Base-by-base conservation (phyloP, 148 eudicot species). In the Gaultheria prostrata region DNA sequence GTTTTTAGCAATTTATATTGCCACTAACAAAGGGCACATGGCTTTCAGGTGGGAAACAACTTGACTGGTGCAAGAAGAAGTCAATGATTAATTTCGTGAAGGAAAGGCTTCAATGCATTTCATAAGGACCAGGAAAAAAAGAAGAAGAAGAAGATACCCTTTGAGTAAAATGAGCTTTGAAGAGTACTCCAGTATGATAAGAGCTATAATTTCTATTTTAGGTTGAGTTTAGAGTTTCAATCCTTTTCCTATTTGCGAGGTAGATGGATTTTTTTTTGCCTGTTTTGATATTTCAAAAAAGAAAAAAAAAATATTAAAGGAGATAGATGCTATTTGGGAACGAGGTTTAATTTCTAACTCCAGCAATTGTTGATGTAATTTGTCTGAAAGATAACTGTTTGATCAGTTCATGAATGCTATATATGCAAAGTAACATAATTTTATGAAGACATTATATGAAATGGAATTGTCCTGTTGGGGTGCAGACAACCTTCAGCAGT, bases 41-140 rank as follows among this genome's bases (percentile, higher is more conserved):
- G 82, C 84, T 87, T 69, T 90, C 79, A 85, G 88, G 85, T 48
- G 71, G 82, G 49, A 83, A 86, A 91, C 81, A 77, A 82, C 50
- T 88, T 85, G 21, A 1, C 91, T 88, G 91, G 89, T 87, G 79
- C 85, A 80, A 82, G 72, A 80, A 88, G 78, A 89, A 86, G 90
- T 87, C 91, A 87, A 87, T 79, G 53, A 48, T 21, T 59, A 80
- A 84, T 77, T 87, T 84, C 86, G 84, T 87, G 87, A 77, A 80
- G 87, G 88, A 77, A 80, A 84, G 87, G 81, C 24, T 83, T 70
- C 70, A 76, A 69, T 81, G 75, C 82, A 43, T 61, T 35, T 43
- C 51, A 53, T 33, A 30, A 48, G 48, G 80, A 67, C 85, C 82
- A 74, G 76, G 80, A 80, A 20, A n/a, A 5, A 5, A 4, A 39